A percentile compares a stretch with the other conserved stretches of the same genome.
Conservation (phyloP, 2,329 filamentous ascomycete genomes). For the Emericellopsis cladophorae region DNA sequence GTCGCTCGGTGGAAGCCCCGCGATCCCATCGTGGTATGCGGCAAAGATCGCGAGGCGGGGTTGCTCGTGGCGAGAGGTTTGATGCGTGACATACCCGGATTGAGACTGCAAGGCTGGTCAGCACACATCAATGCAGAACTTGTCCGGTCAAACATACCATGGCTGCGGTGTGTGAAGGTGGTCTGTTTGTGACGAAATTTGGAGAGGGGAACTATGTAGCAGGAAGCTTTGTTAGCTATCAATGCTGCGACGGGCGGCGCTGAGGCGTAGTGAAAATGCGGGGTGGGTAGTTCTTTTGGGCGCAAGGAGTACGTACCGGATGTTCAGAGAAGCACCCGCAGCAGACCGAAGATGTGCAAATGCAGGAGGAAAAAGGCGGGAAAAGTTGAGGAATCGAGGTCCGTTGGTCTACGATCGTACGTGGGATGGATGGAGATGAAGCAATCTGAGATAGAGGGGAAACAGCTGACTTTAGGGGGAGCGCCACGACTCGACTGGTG, state of each 20-base stretch:
- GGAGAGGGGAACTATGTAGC: slow-evolving; percentile 1
- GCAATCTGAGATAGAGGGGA: too few relatives aligned
- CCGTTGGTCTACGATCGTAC: too few relatives aligned
- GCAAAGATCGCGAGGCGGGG: slow-evolving; percentile 3
- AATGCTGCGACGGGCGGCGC: too few relatives aligned
- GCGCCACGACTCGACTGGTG: too few relatives aligned
- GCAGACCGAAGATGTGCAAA: slow-evolving; percentile 1
- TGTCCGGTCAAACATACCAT: slow-evolving; percentile 21
- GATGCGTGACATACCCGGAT: slow-evolving; percentile 45
- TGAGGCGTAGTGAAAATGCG: too few relatives aligned
- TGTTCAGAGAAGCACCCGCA: too few relatives aligned
- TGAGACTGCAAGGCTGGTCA: slow-evolving; percentile 38
- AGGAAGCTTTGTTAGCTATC: neutral
- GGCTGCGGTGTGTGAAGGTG: slow-evolving; percentile 17
- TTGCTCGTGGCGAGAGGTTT: slow-evolving; percentile 7
- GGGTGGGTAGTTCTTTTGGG: too few relatives aligned
- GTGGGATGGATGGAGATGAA: too few relatives aligned
- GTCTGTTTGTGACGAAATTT: slow-evolving; percentile 3
- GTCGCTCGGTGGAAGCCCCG: neutral
- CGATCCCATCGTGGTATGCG: slow-evolving; percentile 1
- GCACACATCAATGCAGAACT: slow-evolving; percentile 3
- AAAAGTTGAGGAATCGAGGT: neutral
- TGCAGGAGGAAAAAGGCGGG: slow-evolving; percentile 9
- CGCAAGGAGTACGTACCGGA: too few relatives aligned
- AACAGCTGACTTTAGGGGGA: too few relatives aligned